Evolutionary conservation across 2,329 filamentous ascomycete genomes (phyloP).

Genomic region (Hymenotorrendiella dingleyae): DNA sequence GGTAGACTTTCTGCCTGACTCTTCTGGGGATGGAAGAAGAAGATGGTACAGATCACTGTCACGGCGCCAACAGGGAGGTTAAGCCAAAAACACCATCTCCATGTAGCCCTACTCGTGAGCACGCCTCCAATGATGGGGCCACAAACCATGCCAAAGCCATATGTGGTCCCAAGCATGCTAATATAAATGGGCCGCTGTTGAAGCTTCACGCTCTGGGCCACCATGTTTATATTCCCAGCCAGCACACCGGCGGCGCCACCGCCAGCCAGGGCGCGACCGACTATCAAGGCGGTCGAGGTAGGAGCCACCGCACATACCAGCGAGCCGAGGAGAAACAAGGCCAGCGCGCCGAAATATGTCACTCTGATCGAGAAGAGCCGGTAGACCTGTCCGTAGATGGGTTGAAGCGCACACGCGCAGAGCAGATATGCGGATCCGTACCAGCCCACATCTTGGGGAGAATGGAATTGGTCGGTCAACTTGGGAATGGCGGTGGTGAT

Average conservation of each 20-base stretch:
- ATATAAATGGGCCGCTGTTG: too few relatives aligned
- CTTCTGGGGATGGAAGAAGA: constrained; percentile 30
- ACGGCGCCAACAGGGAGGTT: constrained; percentile 32
- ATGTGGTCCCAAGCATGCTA: constrained; percentile 12
- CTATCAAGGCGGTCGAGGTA: constrained; percentile 28
- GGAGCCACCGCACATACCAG: constrained; percentile 30
- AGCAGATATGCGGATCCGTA: constrained; percentile 34
- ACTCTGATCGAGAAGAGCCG: constrained; percentile 22
- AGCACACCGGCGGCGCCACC: constrained; percentile 28
- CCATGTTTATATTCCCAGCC: constrained; percentile 42
- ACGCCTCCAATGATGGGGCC: constrained; percentile 33
- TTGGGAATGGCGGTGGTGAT: constrained; percentile 32
- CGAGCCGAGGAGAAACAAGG: constrained; percentile 30
- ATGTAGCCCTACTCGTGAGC: constrained; percentile 32
- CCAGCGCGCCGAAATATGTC: constrained; percentile 22
- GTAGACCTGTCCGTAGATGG: constrained; percentile 20
- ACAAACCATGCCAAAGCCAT: constrained; percentile 18
- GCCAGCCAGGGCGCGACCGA: constrained; percentile 31
- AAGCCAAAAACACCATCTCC: constrained; percentile 33
- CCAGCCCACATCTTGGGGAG: constrained; percentile 33
- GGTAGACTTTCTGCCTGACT: too few relatives aligned
- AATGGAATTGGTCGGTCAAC: constrained; percentile 34
- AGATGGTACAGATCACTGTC: constrained; percentile 32
- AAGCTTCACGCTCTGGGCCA: constrained; percentile 46
- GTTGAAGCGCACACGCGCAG: constrained; percentile 26